Conservation (phyloP, 2,329 filamentous ascomycete species). For the Escovopsis sp. region DNA sequence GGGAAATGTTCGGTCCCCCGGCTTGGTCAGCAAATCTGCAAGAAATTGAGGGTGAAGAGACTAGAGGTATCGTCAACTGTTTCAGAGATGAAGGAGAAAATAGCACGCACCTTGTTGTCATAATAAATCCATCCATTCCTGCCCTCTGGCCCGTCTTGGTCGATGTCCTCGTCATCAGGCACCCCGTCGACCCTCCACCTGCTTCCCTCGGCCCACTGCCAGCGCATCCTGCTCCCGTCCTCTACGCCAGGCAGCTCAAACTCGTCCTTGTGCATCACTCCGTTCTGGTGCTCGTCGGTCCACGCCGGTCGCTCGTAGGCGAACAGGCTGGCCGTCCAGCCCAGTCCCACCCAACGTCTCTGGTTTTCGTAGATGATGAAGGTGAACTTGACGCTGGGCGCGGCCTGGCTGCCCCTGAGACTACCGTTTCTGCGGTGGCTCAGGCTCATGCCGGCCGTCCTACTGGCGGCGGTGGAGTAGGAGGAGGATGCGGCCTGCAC, state of each 20-base stretch:
- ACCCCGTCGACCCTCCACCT: slow-evolving; percentile 78
- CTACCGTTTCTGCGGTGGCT: slow-evolving; percentile 19
- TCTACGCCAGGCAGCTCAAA: slow-evolving; percentile 48
- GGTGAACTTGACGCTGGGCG: slow-evolving; percentile 86
- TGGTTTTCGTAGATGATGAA: slow-evolving; percentile 97
- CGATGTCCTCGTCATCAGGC: slow-evolving; percentile 30
- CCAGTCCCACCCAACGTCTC: slow-evolving; percentile 82
- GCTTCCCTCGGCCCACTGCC: slow-evolving; percentile 70
- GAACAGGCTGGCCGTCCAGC: slow-evolving; percentile 86
- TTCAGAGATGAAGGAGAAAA: too few relatives aligned
- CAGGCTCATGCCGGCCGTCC: slow-evolving; percentile 13
- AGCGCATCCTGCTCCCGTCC: slow-evolving; percentile 39
- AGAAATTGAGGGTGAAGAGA: not conserved
- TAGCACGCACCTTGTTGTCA: slow-evolving; percentile 80
- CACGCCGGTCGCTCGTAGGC: slow-evolving; percentile 80
- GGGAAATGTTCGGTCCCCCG: too few relatives aligned
- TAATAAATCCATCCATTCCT: slow-evolving; percentile 90
- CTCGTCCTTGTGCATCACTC: slow-evolving; percentile 57
- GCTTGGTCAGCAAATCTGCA: not conserved
- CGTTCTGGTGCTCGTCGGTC: slow-evolving; percentile 91
- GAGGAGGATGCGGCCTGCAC: slow-evolving; percentile 15
- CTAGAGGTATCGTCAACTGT: too few relatives aligned
- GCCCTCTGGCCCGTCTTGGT: slow-evolving; percentile 43
- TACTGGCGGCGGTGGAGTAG: too few relatives aligned
- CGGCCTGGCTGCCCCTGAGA: slow-evolving; percentile 31